phyloP scores from a whole-genome alignment of 2,329 filamentous ascomycete genomes.

The Byssothecium circinans region DNA sequence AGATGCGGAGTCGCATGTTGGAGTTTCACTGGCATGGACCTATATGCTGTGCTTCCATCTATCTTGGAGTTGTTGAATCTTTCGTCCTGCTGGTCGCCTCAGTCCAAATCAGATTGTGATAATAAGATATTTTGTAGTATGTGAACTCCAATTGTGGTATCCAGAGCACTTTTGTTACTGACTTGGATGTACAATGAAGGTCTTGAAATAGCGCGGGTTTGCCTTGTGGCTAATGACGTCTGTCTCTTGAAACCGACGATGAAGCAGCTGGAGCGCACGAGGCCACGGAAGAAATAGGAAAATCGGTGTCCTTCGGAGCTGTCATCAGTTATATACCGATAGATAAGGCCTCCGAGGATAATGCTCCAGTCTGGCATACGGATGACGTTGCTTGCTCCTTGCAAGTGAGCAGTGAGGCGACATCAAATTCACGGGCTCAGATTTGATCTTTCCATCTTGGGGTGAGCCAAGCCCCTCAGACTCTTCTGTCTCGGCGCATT shows the following conservation, averaged over 20 bases:
- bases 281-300: neutral
- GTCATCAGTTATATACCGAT: too few species aligned
- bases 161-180: too few species aligned
- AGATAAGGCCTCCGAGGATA: too few species aligned
- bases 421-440: too few species aligned
- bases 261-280: conserved; percentile 1
- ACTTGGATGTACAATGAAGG: too few species aligned
- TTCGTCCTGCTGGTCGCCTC: neutral
- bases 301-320: neutral
- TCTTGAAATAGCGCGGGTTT: conserved; percentile 1
- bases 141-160: too few species aligned
- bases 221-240: conserved; percentile 9
- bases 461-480: neutral
- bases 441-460: neutral
- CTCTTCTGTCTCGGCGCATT: neutral
- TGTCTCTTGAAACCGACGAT: conserved; percentile 5
- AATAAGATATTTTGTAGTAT: too few species aligned
- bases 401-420: too few species aligned
- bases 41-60: neutral
- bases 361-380: too few species aligned
- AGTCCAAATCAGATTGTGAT: too few species aligned
- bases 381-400: too few species aligned
- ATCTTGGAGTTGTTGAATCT: neutral
- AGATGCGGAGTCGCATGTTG: neutral
- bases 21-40: neutral